Percentiles rank a stretch among this genome's conserved stretches.
Evolutionary conservation across 257 asterid genomes (phyloP).

Genomic region (Cynanchum wilfordii): DNA sequence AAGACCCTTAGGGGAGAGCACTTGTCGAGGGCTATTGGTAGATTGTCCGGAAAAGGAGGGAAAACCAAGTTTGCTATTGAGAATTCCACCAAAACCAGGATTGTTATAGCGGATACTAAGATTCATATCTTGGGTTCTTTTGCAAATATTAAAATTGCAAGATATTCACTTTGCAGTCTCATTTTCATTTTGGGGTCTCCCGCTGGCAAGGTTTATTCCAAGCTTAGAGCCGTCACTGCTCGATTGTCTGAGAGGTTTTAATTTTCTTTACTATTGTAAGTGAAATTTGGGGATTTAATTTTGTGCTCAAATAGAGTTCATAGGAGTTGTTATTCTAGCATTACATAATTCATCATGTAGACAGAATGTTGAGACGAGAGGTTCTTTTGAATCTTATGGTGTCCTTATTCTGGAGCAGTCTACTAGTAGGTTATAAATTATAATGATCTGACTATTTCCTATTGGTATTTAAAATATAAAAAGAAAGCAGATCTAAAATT

Average conservation of each 20-base stretch:
- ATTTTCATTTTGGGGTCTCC: constrained; percentile 84
- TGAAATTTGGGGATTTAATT: constrained; percentile 1
- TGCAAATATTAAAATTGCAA: constrained; percentile 69
- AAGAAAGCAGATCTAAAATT: too few relatives aligned
- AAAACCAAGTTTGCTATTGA: constrained; percentile 78
- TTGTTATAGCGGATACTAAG: constrained; percentile 75
- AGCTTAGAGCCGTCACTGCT: constrained; percentile 72
- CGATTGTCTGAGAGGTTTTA: constrained; percentile 77
- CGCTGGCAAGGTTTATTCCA: constrained; percentile 84
- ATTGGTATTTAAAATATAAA: too few relatives aligned
- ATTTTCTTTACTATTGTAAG: constrained; percentile 8
- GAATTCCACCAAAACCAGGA: constrained; percentile 75
- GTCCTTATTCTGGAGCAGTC: too few relatives aligned
- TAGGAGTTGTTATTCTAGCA: background rate
- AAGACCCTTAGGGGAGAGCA: constrained; percentile 84
- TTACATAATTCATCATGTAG: background rate
- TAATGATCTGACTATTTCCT: too few relatives aligned
- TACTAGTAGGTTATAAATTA: too few relatives aligned
- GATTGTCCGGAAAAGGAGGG: constrained; percentile 92
- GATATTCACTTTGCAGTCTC: constrained; percentile 82
- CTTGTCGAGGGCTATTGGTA: constrained; percentile 75
- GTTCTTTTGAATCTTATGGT: background rate
- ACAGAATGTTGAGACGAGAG: background rate
- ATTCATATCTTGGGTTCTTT: constrained; percentile 81
- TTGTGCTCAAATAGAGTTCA: background rate